phyloP scores from a whole-genome alignment of 2,329 filamentous ascomycete species.

The Exophiala phaeomuriformis region DNA sequence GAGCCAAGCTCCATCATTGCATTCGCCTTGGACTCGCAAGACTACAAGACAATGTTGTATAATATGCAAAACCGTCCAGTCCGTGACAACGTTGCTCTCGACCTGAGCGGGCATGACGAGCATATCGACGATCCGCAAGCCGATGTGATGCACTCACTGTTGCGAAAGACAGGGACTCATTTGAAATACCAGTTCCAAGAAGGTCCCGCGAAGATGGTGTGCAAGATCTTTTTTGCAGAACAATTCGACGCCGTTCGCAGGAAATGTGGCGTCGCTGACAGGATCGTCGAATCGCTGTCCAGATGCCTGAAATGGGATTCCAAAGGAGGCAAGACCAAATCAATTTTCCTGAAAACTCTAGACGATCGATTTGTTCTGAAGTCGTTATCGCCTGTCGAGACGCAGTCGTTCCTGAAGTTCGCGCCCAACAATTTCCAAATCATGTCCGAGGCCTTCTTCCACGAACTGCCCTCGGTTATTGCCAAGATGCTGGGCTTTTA shows the following conservation, averaged over 20 bases:
- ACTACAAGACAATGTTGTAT: slow-evolving; percentile 74
- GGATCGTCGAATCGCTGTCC: slow-evolving; percentile 90
- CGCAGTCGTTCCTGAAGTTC: slow-evolving; percentile 87
- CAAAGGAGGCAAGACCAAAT: slow-evolving; percentile 95
- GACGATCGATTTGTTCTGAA: slow-evolving; percentile 93
- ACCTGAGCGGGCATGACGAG: slow-evolving; percentile 24
- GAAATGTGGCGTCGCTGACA: slow-evolving; percentile 87
- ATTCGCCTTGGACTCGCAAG: slow-evolving; percentile 77
- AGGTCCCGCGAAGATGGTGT: slow-evolving; percentile 87
- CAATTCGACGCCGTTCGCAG: slow-evolving; percentile 91
- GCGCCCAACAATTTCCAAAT: slow-evolving; percentile 96
- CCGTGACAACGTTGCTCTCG: slow-evolving; percentile 31
- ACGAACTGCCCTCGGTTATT: slow-evolving; percentile 89
- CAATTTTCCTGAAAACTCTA: slow-evolving; percentile 90
- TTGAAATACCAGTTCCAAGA: slow-evolving; percentile 94
- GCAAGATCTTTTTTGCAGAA: slow-evolving; percentile 97
- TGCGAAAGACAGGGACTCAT: slow-evolving; percentile 81
- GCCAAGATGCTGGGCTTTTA: slow-evolving; percentile 99
- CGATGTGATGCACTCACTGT: slow-evolving; percentile 75
- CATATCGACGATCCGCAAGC: slow-evolving; percentile 48
- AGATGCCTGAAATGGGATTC: slow-evolving; percentile 97
- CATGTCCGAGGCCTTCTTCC: slow-evolving; percentile 93
- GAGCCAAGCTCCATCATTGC: slow-evolving; percentile 95
- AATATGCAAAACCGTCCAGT: slow-evolving; percentile 32
- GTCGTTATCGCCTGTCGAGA: slow-evolving; percentile 82